These are phyloP conservation scores for Thymus quinquecostatus DNA, from an alignment of 257 asterid species.

Conservation along the genomic window DNA sequence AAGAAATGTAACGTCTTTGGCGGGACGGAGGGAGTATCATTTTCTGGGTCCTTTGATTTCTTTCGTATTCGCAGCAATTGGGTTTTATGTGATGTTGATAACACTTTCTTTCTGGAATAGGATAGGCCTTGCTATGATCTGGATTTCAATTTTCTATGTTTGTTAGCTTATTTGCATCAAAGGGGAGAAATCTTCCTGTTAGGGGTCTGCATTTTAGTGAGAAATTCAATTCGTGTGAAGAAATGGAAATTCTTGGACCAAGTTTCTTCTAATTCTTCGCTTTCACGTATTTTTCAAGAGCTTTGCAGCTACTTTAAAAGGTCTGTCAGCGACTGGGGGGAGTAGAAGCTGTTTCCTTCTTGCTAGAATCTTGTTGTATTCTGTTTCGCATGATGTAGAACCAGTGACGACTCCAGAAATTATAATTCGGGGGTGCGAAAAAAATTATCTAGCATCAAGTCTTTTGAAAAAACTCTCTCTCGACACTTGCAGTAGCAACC, in stretches of 20 bases:
- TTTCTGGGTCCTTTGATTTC: too few relatives aligned
- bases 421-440: too few relatives aligned
- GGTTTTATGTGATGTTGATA: slow-evolving; percentile 10
- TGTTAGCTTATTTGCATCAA: slow-evolving; percentile 46
- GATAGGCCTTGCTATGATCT: slow-evolving; percentile 34
- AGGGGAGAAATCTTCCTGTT: slow-evolving; percentile 45
- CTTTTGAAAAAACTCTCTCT: too few relatives aligned
- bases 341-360: slow-evolving; percentile 37
- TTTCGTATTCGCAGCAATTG: too few relatives aligned
- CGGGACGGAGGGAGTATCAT: too few relatives aligned
- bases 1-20: too few relatives aligned
- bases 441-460: too few relatives aligned
- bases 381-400: slow-evolving; percentile 57
- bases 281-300: slow-evolving; percentile 61
- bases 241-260: slow-evolving; percentile 77
- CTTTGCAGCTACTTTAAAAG: slow-evolving; percentile 53
- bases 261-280: slow-evolving; percentile 42
- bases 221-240: slow-evolving; percentile 62
- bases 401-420: too few relatives aligned
- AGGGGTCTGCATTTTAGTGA: slow-evolving; percentile 59
- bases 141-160: slow-evolving; percentile 58
- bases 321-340: slow-evolving; percentile 52
- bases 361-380: slow-evolving; percentile 57
- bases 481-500: too few relatives aligned
- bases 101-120: slow-evolving; percentile 7